Conservation (phyloP, 2,329 filamentous ascomycete genomes). For the Penicillium sp. region DNA sequence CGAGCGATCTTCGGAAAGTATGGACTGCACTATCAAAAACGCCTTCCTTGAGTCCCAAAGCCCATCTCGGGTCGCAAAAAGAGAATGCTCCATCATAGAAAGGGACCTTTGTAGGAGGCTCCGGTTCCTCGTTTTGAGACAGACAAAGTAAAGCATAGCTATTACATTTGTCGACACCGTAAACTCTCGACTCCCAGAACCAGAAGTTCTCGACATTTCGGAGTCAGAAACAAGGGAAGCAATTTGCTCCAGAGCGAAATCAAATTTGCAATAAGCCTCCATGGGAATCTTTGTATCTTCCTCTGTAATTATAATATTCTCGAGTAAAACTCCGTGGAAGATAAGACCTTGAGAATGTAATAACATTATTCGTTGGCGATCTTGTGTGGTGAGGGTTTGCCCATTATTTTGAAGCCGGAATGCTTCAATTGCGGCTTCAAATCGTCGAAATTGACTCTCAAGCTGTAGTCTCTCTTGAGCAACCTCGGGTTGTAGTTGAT, state of each 20-base stretch:
- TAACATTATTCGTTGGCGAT: conserved; percentile 8
- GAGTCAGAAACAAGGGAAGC: background rate
- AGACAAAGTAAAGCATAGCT: conserved; percentile 28
- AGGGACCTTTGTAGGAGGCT: conserved; percentile 16
- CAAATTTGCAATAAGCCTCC: conserved; percentile 5
- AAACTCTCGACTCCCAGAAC: conserved; percentile 14
- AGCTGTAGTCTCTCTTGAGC: conserved; percentile 14
- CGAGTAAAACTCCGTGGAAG: conserved; percentile 18
- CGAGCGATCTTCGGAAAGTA: background rate
- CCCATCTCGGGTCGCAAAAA: conserved; percentile 23
- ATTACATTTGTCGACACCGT: conserved; percentile 29
- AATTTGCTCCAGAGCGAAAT: background rate
- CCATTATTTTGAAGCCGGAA: background rate
- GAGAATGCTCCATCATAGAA: conserved; percentile 20
- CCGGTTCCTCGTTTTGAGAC: conserved; percentile 23
- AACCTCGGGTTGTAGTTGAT: conserved; percentile 11
- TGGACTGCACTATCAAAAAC: conserved; percentile 12
- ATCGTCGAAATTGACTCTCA: conserved; percentile 10
- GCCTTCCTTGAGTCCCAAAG: conserved; percentile 28
- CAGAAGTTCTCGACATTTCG: background rate
- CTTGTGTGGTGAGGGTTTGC: background rate
- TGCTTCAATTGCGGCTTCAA: background rate
- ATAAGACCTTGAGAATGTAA: conserved; percentile 19
- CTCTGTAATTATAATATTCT: conserved; percentile 5
- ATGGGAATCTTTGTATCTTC: background rate